These are phyloP conservation scores for Xylaria sp. DNA, from an alignment of 2,329 filamentous ascomycete species.

Conservation along the genomic window DNA sequence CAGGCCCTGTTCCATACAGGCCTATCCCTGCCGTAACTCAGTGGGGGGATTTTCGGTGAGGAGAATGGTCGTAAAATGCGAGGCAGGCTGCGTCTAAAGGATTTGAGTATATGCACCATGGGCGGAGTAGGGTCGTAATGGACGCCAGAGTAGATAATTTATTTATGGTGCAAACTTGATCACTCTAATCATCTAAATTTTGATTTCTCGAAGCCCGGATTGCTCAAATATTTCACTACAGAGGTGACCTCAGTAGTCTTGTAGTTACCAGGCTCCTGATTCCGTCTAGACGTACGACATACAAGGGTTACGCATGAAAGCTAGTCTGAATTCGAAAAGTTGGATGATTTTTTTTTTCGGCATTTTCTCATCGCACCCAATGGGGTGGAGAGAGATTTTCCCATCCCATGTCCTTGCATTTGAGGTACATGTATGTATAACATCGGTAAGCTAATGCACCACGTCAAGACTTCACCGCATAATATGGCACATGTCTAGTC, in stretches of 20 bases:
- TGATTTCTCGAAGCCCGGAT: too few species aligned
- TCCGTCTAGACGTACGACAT: conserved; percentile 20
- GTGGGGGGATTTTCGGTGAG: neutral
- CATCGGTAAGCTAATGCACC: conserved; percentile 11
- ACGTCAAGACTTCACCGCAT: conserved; percentile 18
- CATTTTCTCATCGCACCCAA: neutral
- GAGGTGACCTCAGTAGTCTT: neutral
- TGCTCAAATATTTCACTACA: neutral
- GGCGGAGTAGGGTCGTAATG: neutral
- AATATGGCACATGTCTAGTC: neutral
- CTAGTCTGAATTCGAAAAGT: neutral
- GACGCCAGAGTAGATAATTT: neutral
- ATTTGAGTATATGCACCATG: neutral
- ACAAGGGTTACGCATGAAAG: conserved; percentile 9
- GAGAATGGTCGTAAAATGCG: neutral
- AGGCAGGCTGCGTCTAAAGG: neutral
- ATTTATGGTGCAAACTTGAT: neutral
- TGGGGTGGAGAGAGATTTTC: neutral
- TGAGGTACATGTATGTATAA: conserved; percentile 15
- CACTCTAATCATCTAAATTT: neutral
- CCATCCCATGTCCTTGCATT: conserved; percentile 16
- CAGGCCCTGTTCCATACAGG: conserved; percentile 9
- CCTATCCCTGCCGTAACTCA: conserved; percentile 9
- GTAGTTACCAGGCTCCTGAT: conserved; percentile 1
- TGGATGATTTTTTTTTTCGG: neutral